Percentiles rank a stretch among this genome's conserved stretches.
Evolutionary conservation across 208 protist species (phyloP).

Genomic region (Trypanosoma caninum): DNA sequence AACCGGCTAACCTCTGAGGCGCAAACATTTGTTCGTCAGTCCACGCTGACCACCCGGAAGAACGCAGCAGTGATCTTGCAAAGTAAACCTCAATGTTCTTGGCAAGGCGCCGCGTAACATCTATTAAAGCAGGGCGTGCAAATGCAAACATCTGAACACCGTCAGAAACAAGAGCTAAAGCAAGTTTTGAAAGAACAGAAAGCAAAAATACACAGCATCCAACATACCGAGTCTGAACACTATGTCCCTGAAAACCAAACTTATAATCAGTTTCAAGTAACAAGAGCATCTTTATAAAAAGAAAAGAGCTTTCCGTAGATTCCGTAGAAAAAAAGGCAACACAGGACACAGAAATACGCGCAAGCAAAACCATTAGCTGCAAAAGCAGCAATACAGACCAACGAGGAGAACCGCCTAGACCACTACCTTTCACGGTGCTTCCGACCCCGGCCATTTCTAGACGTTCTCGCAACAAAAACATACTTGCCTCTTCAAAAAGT

Average conservation of each 20-base stretch:
- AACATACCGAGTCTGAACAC: conserved; percentile 14
- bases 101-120: conserved; percentile 20
- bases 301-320: not conserved
- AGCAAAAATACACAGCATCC: conserved; percentile 19
- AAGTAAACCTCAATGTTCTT: conserved; percentile 23
- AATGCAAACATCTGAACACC: conserved; percentile 19
- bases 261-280: not conserved
- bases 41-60: conserved; percentile 48
- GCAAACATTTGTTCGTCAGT: conserved; percentile 45
- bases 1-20: conserved; percentile 22
- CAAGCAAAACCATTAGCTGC: conserved; percentile 10
- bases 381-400: conserved; percentile 6
- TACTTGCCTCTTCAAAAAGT: conserved; percentile 21
- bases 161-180: conserved; percentile 1
- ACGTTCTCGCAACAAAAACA: conserved; percentile 1
- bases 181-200: conserved; percentile 14
- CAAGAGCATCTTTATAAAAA: not conserved
- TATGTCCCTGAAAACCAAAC: conserved; percentile 3
- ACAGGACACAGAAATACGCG: not conserved
- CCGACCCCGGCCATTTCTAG: not conserved
- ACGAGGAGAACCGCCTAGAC: not conserved
- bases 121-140: conserved; percentile 32
- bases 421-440: not conserved
- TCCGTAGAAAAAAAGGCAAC: not conserved
- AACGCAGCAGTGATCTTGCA: conserved; percentile 20